Percentiles rank a stretch among this genome's conserved stretches.
Conservation (phyloP, 176 grass and related monocot genomes). For the Oryza meridionalis region DNA sequence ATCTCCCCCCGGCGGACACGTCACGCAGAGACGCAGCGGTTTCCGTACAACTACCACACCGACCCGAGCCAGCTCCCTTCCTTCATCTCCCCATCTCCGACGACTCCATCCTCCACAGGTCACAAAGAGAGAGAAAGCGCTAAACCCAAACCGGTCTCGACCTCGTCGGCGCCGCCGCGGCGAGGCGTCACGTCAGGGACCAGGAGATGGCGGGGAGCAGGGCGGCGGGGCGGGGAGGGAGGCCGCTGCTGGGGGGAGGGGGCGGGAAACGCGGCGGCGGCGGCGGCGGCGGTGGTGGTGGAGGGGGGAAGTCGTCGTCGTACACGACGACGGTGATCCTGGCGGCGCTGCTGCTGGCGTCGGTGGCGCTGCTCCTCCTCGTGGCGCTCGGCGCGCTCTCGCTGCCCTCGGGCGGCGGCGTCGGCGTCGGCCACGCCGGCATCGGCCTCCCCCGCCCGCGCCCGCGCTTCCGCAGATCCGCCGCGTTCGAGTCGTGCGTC, state of each 20-base stretch:
- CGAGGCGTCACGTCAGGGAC: neutral
- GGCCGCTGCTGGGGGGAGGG: slow-evolving; percentile 43
- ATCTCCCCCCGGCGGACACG: slow-evolving; percentile 5
- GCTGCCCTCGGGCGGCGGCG: slow-evolving; percentile 50
- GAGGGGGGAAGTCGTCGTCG: slow-evolving; percentile 54
- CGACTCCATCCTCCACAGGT: slow-evolving; percentile 30
- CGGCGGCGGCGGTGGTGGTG: slow-evolving; percentile 23
- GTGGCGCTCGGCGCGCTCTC: slow-evolving; percentile 83
- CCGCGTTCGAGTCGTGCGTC: slow-evolving; percentile 62
- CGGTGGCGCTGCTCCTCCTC: slow-evolving; percentile 71
- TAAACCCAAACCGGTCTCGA: neutral
- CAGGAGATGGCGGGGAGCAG: slow-evolving; percentile 32
- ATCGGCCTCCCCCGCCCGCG: slow-evolving; percentile 43
- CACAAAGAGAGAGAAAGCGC: neutral
- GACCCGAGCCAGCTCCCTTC: slow-evolving; percentile 25
- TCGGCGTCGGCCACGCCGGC: neutral
- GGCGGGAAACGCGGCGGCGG: slow-evolving; percentile 35
- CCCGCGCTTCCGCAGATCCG: slow-evolving; percentile 63
- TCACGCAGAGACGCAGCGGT: slow-evolving; percentile 23
- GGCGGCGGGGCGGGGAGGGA: slow-evolving; percentile 53
- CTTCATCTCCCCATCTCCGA: neutral
- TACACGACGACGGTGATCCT: slow-evolving; percentile 57
- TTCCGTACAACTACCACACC: slow-evolving; percentile 25
- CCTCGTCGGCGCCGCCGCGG: neutral
- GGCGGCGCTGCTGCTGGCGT: slow-evolving; percentile 70